phyloP scores from a whole-genome alignment of 2,329 filamentous ascomycete genomes.

The Venturia oleaginea region DNA sequence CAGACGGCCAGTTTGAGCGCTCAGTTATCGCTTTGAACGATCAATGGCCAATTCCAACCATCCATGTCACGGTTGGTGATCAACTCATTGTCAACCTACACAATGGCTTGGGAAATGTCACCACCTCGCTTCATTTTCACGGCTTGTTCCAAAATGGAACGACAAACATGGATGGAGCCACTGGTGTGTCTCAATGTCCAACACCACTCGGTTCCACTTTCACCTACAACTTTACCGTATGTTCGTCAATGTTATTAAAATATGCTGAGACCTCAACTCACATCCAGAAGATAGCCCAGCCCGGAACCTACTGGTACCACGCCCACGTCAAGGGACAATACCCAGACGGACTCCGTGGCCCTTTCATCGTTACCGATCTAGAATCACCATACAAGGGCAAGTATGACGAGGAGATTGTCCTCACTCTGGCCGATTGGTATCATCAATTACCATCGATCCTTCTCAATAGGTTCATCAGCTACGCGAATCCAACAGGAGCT shows the following conservation, averaged over 20 bases:
- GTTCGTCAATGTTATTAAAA: background rate
- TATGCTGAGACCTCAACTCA: background rate
- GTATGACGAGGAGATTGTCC: conserved; percentile 51
- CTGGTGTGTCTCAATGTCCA: conserved; percentile 57
- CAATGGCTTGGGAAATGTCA: conserved; percentile 54
- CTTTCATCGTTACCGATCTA: conserved; percentile 55
- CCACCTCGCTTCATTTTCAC: conserved; percentile 60
- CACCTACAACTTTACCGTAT: conserved; percentile 58
- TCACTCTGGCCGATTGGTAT: conserved; percentile 68
- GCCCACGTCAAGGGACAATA: conserved; percentile 57
- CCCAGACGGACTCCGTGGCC: conserved; percentile 59
- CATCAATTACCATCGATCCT: conserved; percentile 43
- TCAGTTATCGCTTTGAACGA: conserved; percentile 70
- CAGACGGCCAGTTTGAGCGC: conserved; percentile 57
- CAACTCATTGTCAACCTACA: conserved; percentile 48
- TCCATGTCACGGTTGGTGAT: conserved; percentile 56
- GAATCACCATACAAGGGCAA: conserved; percentile 43
- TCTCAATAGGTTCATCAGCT: conserved; percentile 45
- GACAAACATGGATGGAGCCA: conserved; percentile 64
- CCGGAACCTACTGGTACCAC: conserved; percentile 58
- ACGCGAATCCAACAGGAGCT: conserved; percentile 47
- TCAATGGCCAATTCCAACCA: conserved; percentile 62
- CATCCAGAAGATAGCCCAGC: conserved; percentile 36
- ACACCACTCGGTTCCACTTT: conserved; percentile 55
- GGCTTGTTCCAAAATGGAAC: conserved; percentile 69